phyloP scores from a whole-genome alignment of 257 asterid genomes.

The Solanum bukasovii region DNA sequence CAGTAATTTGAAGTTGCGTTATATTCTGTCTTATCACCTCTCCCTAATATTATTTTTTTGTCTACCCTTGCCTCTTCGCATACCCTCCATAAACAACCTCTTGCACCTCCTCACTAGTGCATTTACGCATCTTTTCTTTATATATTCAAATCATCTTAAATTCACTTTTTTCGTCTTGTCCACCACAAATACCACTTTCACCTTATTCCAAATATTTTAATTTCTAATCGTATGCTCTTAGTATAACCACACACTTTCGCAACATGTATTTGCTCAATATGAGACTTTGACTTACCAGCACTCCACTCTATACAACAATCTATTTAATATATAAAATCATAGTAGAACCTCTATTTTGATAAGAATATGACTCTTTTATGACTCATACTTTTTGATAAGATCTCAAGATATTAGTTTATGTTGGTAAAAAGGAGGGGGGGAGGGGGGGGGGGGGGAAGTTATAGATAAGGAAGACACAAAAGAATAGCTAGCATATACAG shows the following conservation, averaged over 20 bases:
- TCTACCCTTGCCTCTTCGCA: not conserved
- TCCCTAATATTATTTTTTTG: too few relatives aligned
- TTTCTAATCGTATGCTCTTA: not conserved
- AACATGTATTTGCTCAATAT: too few relatives aligned
- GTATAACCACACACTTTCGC: too few relatives aligned
- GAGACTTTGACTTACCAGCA: too few relatives aligned
- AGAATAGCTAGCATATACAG: not conserved
- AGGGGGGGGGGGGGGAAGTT: too few relatives aligned
- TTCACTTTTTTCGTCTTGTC: too few relatives aligned
- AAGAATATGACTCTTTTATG: not conserved
- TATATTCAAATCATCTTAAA: too few relatives aligned
- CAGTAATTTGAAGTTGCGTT: fast-evolving
- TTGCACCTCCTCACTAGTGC: not conserved
- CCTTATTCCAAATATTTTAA: too few relatives aligned
- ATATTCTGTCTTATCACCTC: too few relatives aligned
- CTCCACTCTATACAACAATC: not conserved
- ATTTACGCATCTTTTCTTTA: not conserved
- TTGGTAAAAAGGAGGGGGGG: not conserved
- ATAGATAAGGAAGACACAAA: not conserved
- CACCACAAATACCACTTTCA: fast-evolving
- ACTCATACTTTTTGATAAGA: not conserved
- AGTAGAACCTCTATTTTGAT: not conserved
- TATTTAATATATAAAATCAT: not conserved
- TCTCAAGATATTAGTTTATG: not conserved
- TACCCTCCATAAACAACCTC: not conserved